These are phyloP conservation scores for Gelatoporia subvermispora DNA, from an alignment of 768 basidiomycete genomes.

Conservation along the genomic window DNA sequence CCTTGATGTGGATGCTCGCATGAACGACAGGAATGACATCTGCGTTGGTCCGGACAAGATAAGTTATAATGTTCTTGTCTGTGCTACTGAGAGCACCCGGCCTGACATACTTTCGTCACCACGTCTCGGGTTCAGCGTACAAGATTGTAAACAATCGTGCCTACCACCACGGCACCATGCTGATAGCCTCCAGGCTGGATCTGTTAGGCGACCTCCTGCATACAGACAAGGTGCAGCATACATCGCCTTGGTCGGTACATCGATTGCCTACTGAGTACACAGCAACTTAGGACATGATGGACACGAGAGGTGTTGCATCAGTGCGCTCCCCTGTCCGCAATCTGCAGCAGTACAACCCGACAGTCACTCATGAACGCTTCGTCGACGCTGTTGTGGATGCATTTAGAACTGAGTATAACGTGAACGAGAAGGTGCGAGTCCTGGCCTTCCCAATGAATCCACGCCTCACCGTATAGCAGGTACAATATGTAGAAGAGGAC, in stretches of 20 bases:
- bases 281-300: constrained; percentile 59
- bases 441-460: neutral
- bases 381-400: constrained; percentile 59
- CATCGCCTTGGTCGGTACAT: neutral
- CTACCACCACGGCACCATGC: constrained; percentile 99
- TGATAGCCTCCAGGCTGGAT: constrained; percentile 76
- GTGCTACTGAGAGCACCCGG: neutral
- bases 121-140: constrained; percentile 98
- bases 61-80: constrained; percentile 33
- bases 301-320: constrained; percentile 83
- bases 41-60: constrained; percentile 87
- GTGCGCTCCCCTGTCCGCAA: constrained; percentile 93
- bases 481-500: constrained; percentile 38
- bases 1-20: constrained; percentile 68
- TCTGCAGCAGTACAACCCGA: constrained; percentile 48
- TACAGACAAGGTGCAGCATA: constrained; percentile 49
- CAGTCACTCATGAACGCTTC: constrained; percentile 66
- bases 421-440: constrained; percentile 31
- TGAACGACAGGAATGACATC: constrained; percentile 91
- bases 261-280: constrained; percentile 4
- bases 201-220: constrained; percentile 70
- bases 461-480: constrained; percentile 8
- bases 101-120: constrained; percentile 1
- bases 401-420: constrained; percentile 57
- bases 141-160: constrained; percentile 88